phyloP scores from a whole-genome alignment of 2,329 filamentous ascomycete genomes.

The Trichoderma hamatum region DNA sequence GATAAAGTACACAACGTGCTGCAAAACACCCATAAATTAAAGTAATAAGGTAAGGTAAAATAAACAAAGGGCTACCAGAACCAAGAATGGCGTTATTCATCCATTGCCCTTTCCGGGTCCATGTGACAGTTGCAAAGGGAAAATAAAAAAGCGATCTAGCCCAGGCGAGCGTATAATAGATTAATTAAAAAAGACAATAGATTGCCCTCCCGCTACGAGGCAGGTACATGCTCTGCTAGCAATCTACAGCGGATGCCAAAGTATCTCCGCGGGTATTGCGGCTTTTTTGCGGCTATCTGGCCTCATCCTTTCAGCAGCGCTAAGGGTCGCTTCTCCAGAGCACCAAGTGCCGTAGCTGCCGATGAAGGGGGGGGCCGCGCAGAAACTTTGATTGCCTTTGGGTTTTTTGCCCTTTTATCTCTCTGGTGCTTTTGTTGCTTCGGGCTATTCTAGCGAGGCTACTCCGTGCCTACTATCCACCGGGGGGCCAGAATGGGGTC shows the following conservation, averaged over 20 bases:
- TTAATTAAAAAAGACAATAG: neutral
- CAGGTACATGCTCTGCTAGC: neutral
- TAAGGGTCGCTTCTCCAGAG: constrained; percentile 29
- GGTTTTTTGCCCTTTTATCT: neutral
- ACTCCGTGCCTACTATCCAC: neutral
- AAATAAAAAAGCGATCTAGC: neutral
- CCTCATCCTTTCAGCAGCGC: constrained; percentile 27
- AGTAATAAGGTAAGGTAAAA: neutral
- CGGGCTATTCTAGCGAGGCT: neutral
- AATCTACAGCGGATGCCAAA: neutral
- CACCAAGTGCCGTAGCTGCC: constrained; percentile 40
- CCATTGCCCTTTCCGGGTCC: neutral
- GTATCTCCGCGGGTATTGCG: constrained; percentile 35
- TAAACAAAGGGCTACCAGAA: too few relatives aligned
- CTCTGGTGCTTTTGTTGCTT: neutral
- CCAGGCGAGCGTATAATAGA: neutral
- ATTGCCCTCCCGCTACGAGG: neutral
- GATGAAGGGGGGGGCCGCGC: constrained; percentile 26
- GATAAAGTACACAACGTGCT: neutral
- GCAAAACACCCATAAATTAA: neutral
- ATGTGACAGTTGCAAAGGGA: neutral
- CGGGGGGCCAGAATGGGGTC: neutral
- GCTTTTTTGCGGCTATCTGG: constrained; percentile 37
- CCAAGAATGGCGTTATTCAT: neutral
- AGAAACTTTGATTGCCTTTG: constrained; percentile 15